Evolutionary conservation across 805 yeast genomes (phyloP), one percentile per base, ranked within the genome.

Genomic region (Saccharomycopsis fibuligera): DNA sequence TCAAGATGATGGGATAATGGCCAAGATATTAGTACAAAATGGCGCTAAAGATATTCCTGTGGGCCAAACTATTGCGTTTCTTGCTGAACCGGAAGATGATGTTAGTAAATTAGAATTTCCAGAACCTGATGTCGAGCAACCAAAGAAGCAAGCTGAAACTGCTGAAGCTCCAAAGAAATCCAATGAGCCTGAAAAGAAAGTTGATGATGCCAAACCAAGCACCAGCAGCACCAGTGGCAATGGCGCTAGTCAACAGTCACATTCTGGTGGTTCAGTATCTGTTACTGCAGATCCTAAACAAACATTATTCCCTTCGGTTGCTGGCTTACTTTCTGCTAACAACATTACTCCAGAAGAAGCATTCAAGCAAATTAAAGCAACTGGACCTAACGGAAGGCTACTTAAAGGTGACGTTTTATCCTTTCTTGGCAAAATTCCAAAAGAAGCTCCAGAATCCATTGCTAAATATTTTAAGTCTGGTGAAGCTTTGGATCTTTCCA

Each of bases 351-450:
- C 64, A 48, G 83, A 75, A 37, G 91, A 84, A 23, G 96, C 96
- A 2, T 53, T 85, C 19, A 59, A 69, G 6, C 79, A 82, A 54
- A 86, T 91, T 58, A 69, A 76, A 36, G 95, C 96, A 5, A 74
- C 95, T 1, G 99, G 98, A 19, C 95, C 95, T 25, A 75, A 81
- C 49, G 98, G 98, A 8, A 76, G 96, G 60, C 63, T 91, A 36
- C 72, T 91, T 55, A 86, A 85, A 67, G 98, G 98, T 54, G 99
- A 91, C 64, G 91, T 90, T 1, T 72, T 90, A 56, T 93, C 95
- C 0, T 80, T 78, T 61, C 60, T 90, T 45, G 97, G 98, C 25
- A 66, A 75, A 53, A 84, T 90, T 47, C 66, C 86, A 9, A 58
- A 68, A 35, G 79, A 76, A 6, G 67, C 82, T 5, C 79, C 80